Evolutionary conservation across 148 eudicot species (phyloP), one percentile per base, ranked within the genome.

Genomic region (Diospyros lotus): DNA sequence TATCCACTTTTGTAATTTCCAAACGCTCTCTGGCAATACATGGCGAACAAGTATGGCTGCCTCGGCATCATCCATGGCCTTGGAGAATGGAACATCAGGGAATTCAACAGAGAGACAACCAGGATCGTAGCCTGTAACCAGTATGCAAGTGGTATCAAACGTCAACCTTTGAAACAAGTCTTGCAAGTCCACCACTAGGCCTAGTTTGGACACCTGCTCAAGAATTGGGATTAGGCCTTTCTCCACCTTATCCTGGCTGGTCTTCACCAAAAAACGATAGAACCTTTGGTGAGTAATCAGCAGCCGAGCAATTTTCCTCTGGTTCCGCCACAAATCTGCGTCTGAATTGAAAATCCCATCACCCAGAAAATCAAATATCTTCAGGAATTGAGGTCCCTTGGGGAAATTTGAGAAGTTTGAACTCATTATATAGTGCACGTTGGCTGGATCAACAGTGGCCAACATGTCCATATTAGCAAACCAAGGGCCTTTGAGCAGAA

Each of bases 1-100:
- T 5, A 88, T 71, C 90, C 88, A 83, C 69, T 85, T 86, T 58
- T 69, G 81, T 42, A 88, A 48, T 77, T 85, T 90, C 94, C 94
- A 86, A 3, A 86, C 6, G 15, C 78, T 55, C 18, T 79, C 64
- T 7, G 95, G 92, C 14, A 88, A 0, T 0, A 64, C 70, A 62
- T 86, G 87, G 4, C 90, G 81, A 72, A 54, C 15, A 12, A 88
- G 51, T 8, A 87, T 51, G 1, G 56, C 86, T 73, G 83, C 84
- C 66, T 86, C 91, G 0, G 79, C 77, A 40, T 86, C 86, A 38
- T 84, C 86, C 73, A 90, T 73, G 44, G 94, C 94, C 67, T 80
- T 82, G 0, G 86, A 76, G 53, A 77, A 66, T 1, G 91, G 83
- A 48, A 76, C 77, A 1, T 77, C 50, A 1, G 86, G 85, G 3